These are phyloP conservation scores for Sporisorium scitamineum DNA, from an alignment of 1,284 basidiomycete species.

Conservation along the genomic window DNA sequence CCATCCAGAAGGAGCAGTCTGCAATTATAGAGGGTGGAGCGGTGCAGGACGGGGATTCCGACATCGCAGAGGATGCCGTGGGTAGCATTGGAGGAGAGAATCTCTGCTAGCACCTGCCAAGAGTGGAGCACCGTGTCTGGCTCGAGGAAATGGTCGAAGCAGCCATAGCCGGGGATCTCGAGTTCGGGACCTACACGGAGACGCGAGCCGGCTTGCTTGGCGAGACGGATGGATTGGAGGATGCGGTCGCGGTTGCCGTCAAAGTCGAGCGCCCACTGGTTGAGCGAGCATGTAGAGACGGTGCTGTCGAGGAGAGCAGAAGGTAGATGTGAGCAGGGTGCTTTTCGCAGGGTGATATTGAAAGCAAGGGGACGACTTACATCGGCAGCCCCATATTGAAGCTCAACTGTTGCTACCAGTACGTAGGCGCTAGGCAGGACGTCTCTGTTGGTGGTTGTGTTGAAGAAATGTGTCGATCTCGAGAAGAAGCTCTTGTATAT, in stretches of 20 bases:
- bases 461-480: background rate
- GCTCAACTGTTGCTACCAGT: background rate
- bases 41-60: conserved; percentile 83
- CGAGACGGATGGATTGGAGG: conserved; percentile 84
- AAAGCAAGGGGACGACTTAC: conserved; percentile 6
- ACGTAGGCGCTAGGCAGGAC: background rate
- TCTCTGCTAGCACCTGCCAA: conserved; percentile 66
- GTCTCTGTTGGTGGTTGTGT: conserved; percentile 1
- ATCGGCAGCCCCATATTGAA: conserved; percentile 46
- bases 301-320: conserved; percentile 31
- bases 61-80: conserved; percentile 66
- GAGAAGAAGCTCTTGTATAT: conserved; percentile 1
- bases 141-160: conserved; percentile 66
- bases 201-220: conserved; percentile 88
- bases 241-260: conserved; percentile 86
- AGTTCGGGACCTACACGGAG: conserved; percentile 97
- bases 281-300: conserved; percentile 79
- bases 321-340: background rate
- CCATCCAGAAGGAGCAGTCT: conserved; percentile 87
- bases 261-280: conserved; percentile 96
- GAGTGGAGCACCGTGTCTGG: conserved; percentile 64
- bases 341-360: background rate
- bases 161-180: conserved; percentile 83
- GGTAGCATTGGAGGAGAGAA: conserved; percentile 56
- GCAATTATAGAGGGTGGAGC: conserved; percentile 97